Percentiles rank a stretch among this genome's conserved stretches.
phyloP scores from a whole-genome alignment of 2,329 filamentous ascomycete species.

The Trichoderma pleuroti region DNA sequence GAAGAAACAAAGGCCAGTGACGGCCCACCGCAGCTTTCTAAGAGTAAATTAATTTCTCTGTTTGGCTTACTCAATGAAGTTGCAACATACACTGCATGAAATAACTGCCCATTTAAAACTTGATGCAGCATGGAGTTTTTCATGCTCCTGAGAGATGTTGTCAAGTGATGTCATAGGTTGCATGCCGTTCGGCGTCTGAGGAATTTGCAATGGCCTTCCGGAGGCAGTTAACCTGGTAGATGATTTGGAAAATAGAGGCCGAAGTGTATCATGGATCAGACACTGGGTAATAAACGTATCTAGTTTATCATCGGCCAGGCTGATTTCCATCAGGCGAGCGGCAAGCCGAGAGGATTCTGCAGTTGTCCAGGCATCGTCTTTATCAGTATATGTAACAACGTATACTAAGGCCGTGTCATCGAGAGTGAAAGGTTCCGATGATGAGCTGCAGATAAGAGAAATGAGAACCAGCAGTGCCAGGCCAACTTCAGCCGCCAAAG shows the following conservation, averaged over 20 bases:
- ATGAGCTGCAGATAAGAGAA: neutral
- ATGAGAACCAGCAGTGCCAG: conserved; percentile 10
- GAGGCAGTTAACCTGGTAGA: conserved; percentile 39
- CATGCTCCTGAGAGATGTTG: conserved; percentile 26
- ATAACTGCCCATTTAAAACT: conserved; percentile 53
- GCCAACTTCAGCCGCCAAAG: conserved; percentile 9
- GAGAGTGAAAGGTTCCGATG: neutral
- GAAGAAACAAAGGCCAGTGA: conserved; percentile 66
- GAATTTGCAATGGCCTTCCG: conserved; percentile 28
- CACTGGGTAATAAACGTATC: conserved; percentile 48
- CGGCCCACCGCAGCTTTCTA: conserved; percentile 22
- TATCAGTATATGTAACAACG: conserved; percentile 33
- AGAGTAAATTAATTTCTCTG: neutral
- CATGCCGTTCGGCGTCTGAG: neutral
- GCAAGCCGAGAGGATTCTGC: conserved; percentile 31
- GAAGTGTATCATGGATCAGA: conserved; percentile 61
- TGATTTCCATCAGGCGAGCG: conserved; percentile 29
- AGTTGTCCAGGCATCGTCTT: conserved; percentile 39
- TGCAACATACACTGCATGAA: conserved; percentile 45
- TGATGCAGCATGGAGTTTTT: conserved; percentile 23
- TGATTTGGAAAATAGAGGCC: conserved; percentile 61
- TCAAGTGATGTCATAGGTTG: conserved; percentile 4
- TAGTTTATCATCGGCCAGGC: conserved; percentile 24
- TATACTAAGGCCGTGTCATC: conserved; percentile 27
- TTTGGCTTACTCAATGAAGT: neutral